Conservation (phyloP, 176 grass and related monocot genomes). For the Eragrostis nindensis region DNA sequence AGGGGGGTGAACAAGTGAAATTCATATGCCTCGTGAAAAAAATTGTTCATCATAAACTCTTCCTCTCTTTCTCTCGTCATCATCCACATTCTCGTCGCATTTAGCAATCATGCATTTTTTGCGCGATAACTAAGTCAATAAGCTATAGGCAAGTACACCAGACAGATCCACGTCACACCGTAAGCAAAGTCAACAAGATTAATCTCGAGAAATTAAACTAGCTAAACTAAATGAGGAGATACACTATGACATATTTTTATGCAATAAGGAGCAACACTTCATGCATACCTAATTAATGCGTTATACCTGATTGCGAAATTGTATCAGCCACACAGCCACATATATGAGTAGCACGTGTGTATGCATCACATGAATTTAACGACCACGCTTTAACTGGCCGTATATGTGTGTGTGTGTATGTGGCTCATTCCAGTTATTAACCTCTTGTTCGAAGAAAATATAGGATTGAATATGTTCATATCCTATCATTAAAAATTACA, state of each 20-base stretch:
- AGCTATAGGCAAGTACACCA: not conserved
- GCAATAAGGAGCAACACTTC: not conserved
- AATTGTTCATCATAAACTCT: too few relatives aligned
- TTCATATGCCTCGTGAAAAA: too few relatives aligned
- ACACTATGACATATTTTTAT: not conserved
- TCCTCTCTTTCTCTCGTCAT: too few relatives aligned
- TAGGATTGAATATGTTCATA: not conserved
- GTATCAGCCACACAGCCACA: too few relatives aligned
- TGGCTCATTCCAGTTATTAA: too few relatives aligned
- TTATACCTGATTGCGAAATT: too few relatives aligned
- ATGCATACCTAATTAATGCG: too few relatives aligned
- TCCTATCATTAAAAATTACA: too few relatives aligned
- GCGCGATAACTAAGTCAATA: not conserved
- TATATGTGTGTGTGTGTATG: not conserved
- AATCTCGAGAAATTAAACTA: not conserved
- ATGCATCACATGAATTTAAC: too few relatives aligned
- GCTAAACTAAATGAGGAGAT: not conserved
- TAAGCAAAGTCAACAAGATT: constrained; percentile 9
- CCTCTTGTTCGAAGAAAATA: not conserved
- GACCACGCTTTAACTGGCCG: not conserved
- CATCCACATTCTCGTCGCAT: not conserved
- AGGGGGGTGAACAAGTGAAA: too few relatives aligned
- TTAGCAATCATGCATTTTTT: not conserved
- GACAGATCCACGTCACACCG: not conserved
- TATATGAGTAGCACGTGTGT: too few relatives aligned